A percentile compares a stretch with the other conserved stretches of the same genome.
phyloP scores from a whole-genome alignment of 345 rosid genomes.

The Limnanthes douglasii region DNA sequence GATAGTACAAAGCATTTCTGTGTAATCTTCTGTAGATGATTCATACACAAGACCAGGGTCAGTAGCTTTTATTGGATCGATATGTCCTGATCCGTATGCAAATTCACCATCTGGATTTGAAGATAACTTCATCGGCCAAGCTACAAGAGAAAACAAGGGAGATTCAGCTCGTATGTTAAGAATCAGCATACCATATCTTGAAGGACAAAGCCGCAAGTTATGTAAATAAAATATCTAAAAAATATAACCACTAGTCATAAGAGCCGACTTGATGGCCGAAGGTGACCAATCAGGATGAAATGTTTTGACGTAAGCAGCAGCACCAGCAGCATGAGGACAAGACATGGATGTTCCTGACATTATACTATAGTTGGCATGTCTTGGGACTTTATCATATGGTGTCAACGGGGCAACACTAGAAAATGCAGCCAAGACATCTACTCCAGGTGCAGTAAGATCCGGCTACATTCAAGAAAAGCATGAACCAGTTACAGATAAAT shows the following conservation, averaged over 20 bases:
- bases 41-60: constrained; percentile 35
- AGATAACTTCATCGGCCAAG: no score
- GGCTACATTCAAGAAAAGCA: constrained; percentile 14
- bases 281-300: constrained; percentile 32
- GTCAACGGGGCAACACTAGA: constrained; percentile 12
- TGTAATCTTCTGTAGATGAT: constrained; percentile 11
- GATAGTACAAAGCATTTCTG: constrained; percentile 26
- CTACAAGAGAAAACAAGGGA: no score
- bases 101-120: no score
- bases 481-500: background rate
- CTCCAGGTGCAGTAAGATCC: constrained; percentile 26
- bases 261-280: constrained; percentile 23
- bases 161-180: no score
- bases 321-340: constrained; percentile 30
- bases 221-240: no score
- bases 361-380: constrained; percentile 12
- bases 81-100: constrained; percentile 27
- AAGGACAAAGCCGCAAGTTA: no score
- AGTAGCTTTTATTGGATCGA: constrained; percentile 18
- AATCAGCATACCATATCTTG: no score
- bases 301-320: constrained; percentile 21
- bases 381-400: background rate
- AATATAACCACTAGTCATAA: constrained; percentile 23
- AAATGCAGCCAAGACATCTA: constrained; percentile 22
- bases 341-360: constrained; percentile 29